phyloP scores from a whole-genome alignment of 352 stramenopile genomes.

The Phytophthora sojae region DNA sequence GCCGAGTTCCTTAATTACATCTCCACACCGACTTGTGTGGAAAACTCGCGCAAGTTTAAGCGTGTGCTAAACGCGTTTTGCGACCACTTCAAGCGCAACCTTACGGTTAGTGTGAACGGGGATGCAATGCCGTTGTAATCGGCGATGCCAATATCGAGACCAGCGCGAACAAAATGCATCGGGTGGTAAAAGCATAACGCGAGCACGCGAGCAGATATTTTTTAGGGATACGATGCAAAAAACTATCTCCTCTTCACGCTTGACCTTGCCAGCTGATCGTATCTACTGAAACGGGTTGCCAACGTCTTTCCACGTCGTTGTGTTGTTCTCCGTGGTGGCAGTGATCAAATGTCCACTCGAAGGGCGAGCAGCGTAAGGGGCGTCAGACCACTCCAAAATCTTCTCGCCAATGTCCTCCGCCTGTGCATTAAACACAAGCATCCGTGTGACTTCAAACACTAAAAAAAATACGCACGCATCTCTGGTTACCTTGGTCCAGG shows the following conservation, averaged over 20 bases:
- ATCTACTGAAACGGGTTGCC: slow-evolving; percentile 77
- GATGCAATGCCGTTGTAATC: slow-evolving; percentile 20
- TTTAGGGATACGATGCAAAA: slow-evolving; percentile 27
- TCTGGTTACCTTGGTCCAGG: slow-evolving; percentile 73
- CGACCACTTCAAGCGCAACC: slow-evolving; percentile 76
- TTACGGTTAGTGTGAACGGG: slow-evolving; percentile 29
- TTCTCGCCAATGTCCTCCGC: slow-evolving; percentile 78
- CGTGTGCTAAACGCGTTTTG: slow-evolving; percentile 80
- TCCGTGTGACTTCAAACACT: background rate
- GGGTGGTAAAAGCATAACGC: slow-evolving; percentile 4
- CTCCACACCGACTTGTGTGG: slow-evolving; percentile 62
- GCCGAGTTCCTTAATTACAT: slow-evolving; percentile 70
- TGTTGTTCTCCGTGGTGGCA: slow-evolving; percentile 66
- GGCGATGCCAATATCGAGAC: background rate
- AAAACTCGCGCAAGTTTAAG: slow-evolving; percentile 85
- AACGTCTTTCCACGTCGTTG: slow-evolving; percentile 68
- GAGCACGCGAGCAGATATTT: slow-evolving; percentile 6
- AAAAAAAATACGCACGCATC: background rate
- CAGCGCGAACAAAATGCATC: slow-evolving; percentile 1
- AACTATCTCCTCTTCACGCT: slow-evolving; percentile 6
- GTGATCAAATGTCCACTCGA: slow-evolving; percentile 74
- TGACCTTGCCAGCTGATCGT: slow-evolving; percentile 5
- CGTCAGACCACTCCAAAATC: slow-evolving; percentile 75
- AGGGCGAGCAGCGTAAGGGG: slow-evolving; percentile 49
- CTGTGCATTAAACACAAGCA: slow-evolving; percentile 27